A percentile compares a stretch with the other conserved stretches of the same genome.
Conservation (phyloP, 306 rosid species). For the Gastrolobium villosum region DNA sequence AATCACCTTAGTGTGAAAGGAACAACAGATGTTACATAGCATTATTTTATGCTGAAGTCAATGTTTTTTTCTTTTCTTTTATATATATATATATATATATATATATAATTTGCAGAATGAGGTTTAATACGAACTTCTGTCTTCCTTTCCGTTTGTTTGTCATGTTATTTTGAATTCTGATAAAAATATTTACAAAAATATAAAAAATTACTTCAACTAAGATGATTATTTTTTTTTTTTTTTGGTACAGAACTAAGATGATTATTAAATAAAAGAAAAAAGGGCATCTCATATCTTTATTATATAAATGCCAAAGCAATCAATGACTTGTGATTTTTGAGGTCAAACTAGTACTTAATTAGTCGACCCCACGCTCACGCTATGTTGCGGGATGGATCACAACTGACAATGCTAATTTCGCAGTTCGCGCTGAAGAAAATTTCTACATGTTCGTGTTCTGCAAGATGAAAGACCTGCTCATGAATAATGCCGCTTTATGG, state of each 20-base stretch:
- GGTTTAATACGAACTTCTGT: neutral
- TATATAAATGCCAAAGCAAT: constrained; percentile 2
- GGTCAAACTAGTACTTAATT: neutral
- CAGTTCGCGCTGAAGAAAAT: constrained; percentile 6
- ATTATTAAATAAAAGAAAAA: neutral
- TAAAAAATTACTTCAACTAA: no score
- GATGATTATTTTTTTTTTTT: no score
- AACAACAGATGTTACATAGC: neutral
- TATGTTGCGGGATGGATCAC: neutral
- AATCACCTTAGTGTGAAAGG: neutral
- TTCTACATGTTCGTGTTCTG: neutral
- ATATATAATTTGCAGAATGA: neutral
- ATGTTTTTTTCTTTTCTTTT: no score
- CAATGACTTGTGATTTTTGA: neutral
- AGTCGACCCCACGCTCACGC: constrained; percentile 20
- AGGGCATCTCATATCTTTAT: neutral
- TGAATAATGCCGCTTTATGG: neutral
- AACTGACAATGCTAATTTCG: neutral
- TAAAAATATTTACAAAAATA: no score
- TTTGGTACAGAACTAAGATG: neutral
- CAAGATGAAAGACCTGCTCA: neutral
- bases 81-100: no score
- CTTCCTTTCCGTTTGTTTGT: neutral
- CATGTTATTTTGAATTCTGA: neutral
- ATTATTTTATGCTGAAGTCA: no score